Evolutionary conservation across 495 filamentous ascomycete species (phyloP).

Genomic region (Lasiosphaeria hispida): DNA sequence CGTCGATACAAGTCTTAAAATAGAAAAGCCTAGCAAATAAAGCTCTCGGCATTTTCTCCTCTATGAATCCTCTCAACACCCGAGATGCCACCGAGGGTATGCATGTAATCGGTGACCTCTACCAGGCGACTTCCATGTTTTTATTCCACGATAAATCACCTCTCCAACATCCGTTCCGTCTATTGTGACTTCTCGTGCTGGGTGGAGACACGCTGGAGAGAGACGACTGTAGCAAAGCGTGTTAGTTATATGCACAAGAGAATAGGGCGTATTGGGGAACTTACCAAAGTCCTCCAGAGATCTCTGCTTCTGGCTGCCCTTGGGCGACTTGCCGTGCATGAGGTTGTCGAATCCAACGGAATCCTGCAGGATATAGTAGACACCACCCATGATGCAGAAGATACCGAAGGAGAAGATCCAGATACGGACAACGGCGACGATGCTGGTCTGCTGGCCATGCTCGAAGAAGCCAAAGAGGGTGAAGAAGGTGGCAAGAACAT

Average conservation of each 20-base stretch:
- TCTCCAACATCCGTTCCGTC: slow-evolving; percentile 17
- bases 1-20: slow-evolving; percentile 34
- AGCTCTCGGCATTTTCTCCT: slow-evolving; percentile 17
- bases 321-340: slow-evolving; percentile 83
- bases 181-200: slow-evolving; percentile 77
- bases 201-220: slow-evolving; percentile 79
- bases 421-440: slow-evolving; percentile 77
- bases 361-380: slow-evolving; percentile 75
- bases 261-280: slow-evolving; percentile 27
- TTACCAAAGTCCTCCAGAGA: slow-evolving; percentile 77
- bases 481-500: slow-evolving; percentile 80
- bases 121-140: slow-evolving; percentile 18
- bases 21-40: slow-evolving; percentile 26
- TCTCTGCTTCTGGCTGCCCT: slow-evolving; percentile 70
- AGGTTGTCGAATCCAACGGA: slow-evolving; percentile 80
- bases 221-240: slow-evolving; percentile 55
- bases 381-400: slow-evolving; percentile 55
- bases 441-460: slow-evolving; percentile 59
- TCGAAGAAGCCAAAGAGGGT: slow-evolving; percentile 77
- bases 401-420: slow-evolving; percentile 89
- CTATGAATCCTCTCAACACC: slow-evolving; percentile 24
- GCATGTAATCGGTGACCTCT: slow-evolving; percentile 14
- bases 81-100: slow-evolving; percentile 24
- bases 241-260: slow-evolving; percentile 29
- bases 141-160: slow-evolving; percentile 9